Conservation (phyloP, 352 stramenopile genomes). For the Pythium brassicae region DNA sequence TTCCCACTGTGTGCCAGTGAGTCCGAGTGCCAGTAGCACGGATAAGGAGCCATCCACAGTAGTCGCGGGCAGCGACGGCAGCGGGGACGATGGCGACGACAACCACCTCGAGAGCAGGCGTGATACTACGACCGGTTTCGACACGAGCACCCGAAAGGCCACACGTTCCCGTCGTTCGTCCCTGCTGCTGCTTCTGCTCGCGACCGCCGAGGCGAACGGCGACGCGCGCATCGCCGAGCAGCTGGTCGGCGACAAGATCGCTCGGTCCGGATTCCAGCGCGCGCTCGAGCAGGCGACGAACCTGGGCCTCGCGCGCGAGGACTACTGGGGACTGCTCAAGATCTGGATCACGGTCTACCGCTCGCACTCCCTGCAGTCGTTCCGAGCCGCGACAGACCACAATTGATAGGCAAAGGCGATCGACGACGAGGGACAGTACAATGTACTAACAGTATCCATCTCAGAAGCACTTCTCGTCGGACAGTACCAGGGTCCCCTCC, state of each 20-base stretch:
- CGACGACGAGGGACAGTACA: too few species aligned
- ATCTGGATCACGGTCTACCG: slow-evolving; percentile 59
- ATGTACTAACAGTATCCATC: too few species aligned
- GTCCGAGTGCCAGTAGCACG: neutral
- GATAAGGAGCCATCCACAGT: neutral
- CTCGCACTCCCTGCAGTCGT: slow-evolving; percentile 32
- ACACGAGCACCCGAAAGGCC: neutral
- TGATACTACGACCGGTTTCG: neutral
- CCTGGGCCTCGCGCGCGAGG: slow-evolving; percentile 20
- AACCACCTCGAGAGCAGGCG: neutral
- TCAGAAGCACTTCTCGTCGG: too few species aligned
- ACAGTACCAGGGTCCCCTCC: too few species aligned
- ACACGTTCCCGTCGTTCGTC: neutral
- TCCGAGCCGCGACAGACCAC: slow-evolving; percentile 14
- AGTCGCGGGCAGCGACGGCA: neutral
- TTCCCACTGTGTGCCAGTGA: neutral
- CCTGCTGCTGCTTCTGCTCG: slow-evolving; percentile 26
- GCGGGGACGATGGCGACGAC: neutral
- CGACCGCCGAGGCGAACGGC: slow-evolving; percentile 48
- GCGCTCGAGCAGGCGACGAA: slow-evolving; percentile 40
- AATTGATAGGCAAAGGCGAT: too few species aligned
- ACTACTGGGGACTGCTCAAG: slow-evolving; percentile 47
- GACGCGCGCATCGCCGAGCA: slow-evolving; percentile 34
- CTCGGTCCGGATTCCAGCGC: slow-evolving; percentile 28
- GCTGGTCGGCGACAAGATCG: slow-evolving; percentile 26